Evolutionary conservation across 2,329 filamentous ascomycete species (phyloP).

Genomic region (Ceratocystis colombiana): DNA sequence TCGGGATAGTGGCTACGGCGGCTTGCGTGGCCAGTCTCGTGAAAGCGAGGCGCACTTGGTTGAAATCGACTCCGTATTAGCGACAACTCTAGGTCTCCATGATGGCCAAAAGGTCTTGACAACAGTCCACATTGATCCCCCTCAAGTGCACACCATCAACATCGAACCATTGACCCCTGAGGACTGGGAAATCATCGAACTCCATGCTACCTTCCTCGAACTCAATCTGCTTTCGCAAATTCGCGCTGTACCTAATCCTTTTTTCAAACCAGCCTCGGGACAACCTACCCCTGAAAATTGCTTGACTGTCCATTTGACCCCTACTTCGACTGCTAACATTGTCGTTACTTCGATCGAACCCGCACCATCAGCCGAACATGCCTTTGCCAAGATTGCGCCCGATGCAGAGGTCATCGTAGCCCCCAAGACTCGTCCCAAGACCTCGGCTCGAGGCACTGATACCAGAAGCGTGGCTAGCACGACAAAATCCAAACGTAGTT

Average conservation of each 20-base stretch:
- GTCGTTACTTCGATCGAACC: conserved; percentile 76
- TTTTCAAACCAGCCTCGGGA: conserved; percentile 45
- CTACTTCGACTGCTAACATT: conserved; percentile 90
- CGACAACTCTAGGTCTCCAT: conserved; percentile 60
- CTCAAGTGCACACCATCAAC: conserved; percentile 83
- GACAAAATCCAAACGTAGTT: conserved; percentile 68
- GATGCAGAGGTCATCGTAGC: conserved; percentile 97
- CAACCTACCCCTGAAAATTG: conserved; percentile 56
- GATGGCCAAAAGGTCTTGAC: conserved; percentile 71
- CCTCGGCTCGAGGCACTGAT: conserved; percentile 43
- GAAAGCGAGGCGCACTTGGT: conserved; percentile 66
- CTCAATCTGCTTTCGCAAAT: conserved; percentile 89
- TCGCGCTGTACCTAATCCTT: conserved; percentile 80
- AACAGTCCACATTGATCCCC: conserved; percentile 76
- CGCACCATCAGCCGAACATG: conserved; percentile 51
- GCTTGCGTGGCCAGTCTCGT: conserved; percentile 43
- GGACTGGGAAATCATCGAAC: conserved; percentile 98
- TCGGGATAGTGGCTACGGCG: conserved; percentile 56
- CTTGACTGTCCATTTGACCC: conserved; percentile 83
- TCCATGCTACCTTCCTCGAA: conserved; percentile 92
- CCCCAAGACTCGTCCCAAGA: conserved; percentile 74
- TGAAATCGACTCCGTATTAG: conserved; percentile 81
- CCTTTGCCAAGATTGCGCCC: conserved; percentile 85
- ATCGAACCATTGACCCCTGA: conserved; percentile 92
- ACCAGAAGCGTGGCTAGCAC: conserved; percentile 70